phyloP scores from a whole-genome alignment of 2,329 filamentous ascomycete species.

The Talaromyces islandicus region DNA sequence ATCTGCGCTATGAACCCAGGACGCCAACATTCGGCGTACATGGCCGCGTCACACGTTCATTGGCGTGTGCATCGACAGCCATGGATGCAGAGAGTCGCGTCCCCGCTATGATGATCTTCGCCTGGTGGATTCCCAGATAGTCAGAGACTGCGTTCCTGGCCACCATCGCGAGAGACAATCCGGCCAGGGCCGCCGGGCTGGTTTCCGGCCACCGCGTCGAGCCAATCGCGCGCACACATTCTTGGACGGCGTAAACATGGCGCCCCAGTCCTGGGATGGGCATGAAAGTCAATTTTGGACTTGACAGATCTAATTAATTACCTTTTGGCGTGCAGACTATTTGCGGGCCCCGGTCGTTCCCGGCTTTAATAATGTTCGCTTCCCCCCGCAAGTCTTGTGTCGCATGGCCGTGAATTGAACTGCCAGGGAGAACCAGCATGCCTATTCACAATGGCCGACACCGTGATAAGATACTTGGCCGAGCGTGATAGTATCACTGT shows the following conservation, averaged over 20 bases:
- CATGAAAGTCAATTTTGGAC: background rate
- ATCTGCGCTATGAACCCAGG: background rate
- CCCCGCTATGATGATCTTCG: background rate
- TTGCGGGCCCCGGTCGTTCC: background rate
- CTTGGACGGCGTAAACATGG: background rate
- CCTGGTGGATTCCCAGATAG: background rate
- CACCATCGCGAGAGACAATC: background rate
- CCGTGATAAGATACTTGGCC: background rate
- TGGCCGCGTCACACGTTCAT: background rate
- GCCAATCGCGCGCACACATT: background rate
- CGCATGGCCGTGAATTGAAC: background rate
- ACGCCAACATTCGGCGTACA: background rate
- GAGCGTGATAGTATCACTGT: conserved; percentile 8
- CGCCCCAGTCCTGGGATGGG: background rate
- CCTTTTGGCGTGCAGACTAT: background rate
- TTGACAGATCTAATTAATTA: conserved; percentile 9
- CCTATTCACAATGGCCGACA: conserved; percentile 6
- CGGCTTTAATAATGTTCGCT: background rate
- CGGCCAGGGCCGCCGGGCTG: background rate
- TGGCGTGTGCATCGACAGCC: background rate
- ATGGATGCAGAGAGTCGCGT: background rate
- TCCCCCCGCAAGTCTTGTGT: background rate
- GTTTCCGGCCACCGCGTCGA: background rate
- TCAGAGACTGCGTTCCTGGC: background rate
- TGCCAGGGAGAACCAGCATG: background rate